Evolutionary conservation across 768 basidiomycete genomes (phyloP).

Genomic region (Imleria badia): DNA sequence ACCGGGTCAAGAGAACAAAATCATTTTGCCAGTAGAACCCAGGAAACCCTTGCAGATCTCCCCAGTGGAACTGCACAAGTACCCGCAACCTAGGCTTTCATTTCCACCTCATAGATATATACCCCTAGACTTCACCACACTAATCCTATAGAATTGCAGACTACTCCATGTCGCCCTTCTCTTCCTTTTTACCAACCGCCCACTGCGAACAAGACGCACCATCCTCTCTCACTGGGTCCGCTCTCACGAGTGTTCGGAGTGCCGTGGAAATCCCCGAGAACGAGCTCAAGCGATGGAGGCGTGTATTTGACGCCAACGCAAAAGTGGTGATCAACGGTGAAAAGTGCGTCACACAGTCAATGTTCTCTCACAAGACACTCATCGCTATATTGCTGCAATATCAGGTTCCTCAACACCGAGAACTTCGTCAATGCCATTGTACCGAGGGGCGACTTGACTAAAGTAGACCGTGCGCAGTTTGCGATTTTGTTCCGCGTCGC

Average conservation of each 20-base stretch:
- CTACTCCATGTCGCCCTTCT: conserved; percentile 37
- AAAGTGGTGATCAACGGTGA: conserved; percentile 70
- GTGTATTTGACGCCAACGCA: conserved; percentile 84
- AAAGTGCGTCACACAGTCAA: conserved; percentile 55
- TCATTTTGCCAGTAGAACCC: conserved; percentile 7
- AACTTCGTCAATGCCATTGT: conserved; percentile 96
- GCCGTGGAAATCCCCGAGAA: conserved; percentile 72
- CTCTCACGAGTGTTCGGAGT: conserved; percentile 64
- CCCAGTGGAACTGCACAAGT: conserved; percentile 19
- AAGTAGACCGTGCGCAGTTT: conserved; percentile 87
- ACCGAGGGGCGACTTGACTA: conserved; percentile 78
- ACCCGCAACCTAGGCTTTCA: conserved; percentile 12
- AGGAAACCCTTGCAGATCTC: conserved; percentile 3
- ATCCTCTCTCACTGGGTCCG: conserved; percentile 49
- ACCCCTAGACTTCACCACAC: conserved; percentile 32
- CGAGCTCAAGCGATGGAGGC: conserved; percentile 86
- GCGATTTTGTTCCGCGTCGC: conserved; percentile 89
- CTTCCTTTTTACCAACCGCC: conserved; percentile 47
- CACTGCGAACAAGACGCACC: conserved; percentile 51
- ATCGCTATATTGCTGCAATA: conserved; percentile 8
- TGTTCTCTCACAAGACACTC: conserved; percentile 20
- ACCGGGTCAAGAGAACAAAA: conserved; percentile 4
- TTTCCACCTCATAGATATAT: conserved; percentile 32
- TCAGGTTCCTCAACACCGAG: conserved; percentile 81
- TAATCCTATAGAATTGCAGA: conserved; percentile 26